A percentile compares a stretch with the other conserved stretches of the same genome.
phyloP scores from a whole-genome alignment of 495 filamentous ascomycete species.

The Glarea lozoyensis region DNA sequence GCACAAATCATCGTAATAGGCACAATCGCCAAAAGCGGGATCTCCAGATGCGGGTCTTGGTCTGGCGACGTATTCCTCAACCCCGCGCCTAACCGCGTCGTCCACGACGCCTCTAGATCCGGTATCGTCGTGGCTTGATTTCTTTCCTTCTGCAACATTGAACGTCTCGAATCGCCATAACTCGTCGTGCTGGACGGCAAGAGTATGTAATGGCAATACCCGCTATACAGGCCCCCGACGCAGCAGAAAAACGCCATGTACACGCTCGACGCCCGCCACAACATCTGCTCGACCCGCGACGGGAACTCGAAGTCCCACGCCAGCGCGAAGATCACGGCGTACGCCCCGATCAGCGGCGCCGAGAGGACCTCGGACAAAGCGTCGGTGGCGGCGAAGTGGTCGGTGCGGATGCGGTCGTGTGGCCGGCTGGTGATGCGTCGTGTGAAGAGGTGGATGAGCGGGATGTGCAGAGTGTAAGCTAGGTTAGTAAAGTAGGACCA shows the following conservation, averaged over 20 bases:
- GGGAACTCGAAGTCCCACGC: conserved; percentile 35
- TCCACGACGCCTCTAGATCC: neutral
- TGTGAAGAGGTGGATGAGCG: neutral
- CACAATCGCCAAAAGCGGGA: neutral
- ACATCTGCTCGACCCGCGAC: conserved; percentile 21
- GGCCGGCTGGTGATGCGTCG: conserved; percentile 1
- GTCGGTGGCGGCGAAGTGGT: too few species aligned
- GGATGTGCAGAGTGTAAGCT: neutral
- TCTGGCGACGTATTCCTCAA: neutral
- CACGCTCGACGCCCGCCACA: conserved; percentile 25
- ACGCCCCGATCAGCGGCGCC: too few species aligned
- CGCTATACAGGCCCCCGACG: neutral
- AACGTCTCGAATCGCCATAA: neutral
- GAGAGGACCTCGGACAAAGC: neutral
- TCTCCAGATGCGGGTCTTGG: neutral
- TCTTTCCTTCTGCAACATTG: neutral
- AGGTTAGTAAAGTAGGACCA: neutral
- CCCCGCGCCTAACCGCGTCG: neutral
- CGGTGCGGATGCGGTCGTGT: conserved; percentile 2
- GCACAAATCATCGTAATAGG: neutral
- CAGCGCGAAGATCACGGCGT: conserved; percentile 21
- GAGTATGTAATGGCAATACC: neutral
- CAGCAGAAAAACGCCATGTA: neutral
- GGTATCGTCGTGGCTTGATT: neutral
- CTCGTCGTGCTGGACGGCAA: neutral